phyloP scores from a whole-genome alignment of 2,329 filamentous ascomycete species.

The Trichoderma asperellum region DNA sequence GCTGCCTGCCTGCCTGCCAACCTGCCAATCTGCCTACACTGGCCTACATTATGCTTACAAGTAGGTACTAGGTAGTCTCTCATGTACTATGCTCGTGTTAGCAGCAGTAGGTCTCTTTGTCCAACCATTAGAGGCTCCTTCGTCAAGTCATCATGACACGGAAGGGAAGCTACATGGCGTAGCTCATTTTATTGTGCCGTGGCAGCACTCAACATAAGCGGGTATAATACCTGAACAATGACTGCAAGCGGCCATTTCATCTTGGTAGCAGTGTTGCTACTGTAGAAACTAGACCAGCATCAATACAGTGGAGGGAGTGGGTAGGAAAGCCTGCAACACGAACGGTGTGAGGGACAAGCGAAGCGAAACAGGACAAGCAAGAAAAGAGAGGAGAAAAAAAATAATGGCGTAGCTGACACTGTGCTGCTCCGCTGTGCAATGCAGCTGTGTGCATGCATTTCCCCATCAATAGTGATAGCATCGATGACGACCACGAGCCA shows the following conservation, averaged over 20 bases:
- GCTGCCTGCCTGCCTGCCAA: slow-evolving; percentile 27
- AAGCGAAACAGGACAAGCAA: neutral
- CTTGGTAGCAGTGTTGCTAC: slow-evolving; percentile 26
- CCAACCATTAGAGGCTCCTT: slow-evolving; percentile 5
- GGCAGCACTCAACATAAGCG: slow-evolving; percentile 34
- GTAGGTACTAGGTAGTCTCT: no score
- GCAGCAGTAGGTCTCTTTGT: neutral
- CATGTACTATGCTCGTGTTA: no score
- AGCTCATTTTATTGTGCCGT: slow-evolving; percentile 6
- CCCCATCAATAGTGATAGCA: slow-evolving; percentile 32
- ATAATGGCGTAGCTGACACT: slow-evolving; percentile 2
- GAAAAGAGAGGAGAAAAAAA: neutral
- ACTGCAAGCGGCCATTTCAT: slow-evolving; percentile 27
- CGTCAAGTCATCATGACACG: slow-evolving; percentile 34
- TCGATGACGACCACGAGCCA: slow-evolving; percentile 33
- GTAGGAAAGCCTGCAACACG: slow-evolving; percentile 27
- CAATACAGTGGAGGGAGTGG: slow-evolving; percentile 33
- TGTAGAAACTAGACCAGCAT: slow-evolving; percentile 15
- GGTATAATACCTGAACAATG: slow-evolving; percentile 32
- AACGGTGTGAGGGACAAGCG: neutral
- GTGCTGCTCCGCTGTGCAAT: slow-evolving; percentile 26
- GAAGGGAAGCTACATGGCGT: slow-evolving; percentile 36
- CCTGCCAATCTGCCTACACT: no score
- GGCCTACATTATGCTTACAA: neutral
- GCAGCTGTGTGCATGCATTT: slow-evolving; percentile 31